A percentile compares a stretch with the other conserved stretches of the same genome.
Evolutionary conservation across 164 flowering plant genomes (phyloP).

Genomic region (Euptelea pleiosperma): DNA sequence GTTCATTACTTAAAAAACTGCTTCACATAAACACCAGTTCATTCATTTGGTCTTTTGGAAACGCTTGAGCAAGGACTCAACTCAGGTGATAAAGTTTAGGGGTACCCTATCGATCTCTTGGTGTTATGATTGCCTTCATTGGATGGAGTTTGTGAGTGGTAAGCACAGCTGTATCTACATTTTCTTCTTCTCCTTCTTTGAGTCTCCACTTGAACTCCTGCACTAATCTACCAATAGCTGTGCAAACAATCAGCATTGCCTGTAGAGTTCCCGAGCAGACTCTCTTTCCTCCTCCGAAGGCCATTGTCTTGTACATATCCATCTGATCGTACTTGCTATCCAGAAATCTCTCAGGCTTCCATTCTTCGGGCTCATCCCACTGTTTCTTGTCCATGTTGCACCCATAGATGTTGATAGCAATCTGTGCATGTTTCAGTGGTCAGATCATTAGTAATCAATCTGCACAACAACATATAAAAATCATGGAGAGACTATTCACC

Average conservation of each 20-base stretch:
- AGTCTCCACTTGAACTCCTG: slow-evolving; percentile 85
- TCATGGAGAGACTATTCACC: slow-evolving; percentile 34
- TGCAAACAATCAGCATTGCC: slow-evolving; percentile 64
- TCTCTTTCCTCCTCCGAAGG: slow-evolving; percentile 95
- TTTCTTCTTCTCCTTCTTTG: slow-evolving; percentile 61
- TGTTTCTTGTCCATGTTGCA: slow-evolving; percentile 84
- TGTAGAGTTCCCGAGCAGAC: slow-evolving; percentile 84
- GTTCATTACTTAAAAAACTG: too few relatives aligned
- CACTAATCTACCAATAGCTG: slow-evolving; percentile 61
- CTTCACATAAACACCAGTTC: too few relatives aligned
- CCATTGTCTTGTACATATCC: slow-evolving; percentile 90
- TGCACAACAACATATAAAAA: not conserved
- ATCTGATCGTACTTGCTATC: slow-evolving; percentile 41
- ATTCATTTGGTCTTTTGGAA: too few relatives aligned
- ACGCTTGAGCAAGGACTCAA: too few relatives aligned
- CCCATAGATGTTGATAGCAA: slow-evolving; percentile 80
- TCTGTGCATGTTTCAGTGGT: slow-evolving; percentile 31
- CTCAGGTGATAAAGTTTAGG: not conserved
- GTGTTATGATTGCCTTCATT: slow-evolving; percentile 53
- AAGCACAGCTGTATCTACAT: slow-evolving; percentile 62
- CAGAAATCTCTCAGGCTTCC: slow-evolving; percentile 87
- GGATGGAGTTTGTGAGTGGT: slow-evolving; percentile 77
- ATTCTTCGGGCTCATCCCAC: slow-evolving; percentile 72
- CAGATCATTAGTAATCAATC: not conserved
- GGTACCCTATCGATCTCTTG: slow-evolving; percentile 29